These are phyloP conservation scores for Haberlea rhodopensis DNA, from an alignment of 257 asterid genomes.

Conservation along the genomic window DNA sequence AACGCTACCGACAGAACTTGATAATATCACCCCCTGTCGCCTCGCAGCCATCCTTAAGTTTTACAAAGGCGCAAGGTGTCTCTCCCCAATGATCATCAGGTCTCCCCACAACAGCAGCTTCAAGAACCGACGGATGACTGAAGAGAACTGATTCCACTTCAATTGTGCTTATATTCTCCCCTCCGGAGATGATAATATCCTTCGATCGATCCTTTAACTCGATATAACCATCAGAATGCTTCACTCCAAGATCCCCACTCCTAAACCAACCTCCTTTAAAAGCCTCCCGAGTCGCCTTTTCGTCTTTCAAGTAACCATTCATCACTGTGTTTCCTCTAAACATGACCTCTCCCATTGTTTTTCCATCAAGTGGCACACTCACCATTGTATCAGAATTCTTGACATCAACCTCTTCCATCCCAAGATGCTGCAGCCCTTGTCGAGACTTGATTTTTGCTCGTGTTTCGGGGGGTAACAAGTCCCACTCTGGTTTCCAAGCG, in stretches of 20 bases:
- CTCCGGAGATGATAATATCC: conserved; percentile 29
- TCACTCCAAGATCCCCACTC: conserved; percentile 28
- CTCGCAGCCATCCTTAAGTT: conserved; percentile 27
- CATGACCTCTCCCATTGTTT: conserved; percentile 29
- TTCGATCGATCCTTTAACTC: conserved; percentile 25
- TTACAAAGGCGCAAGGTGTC: conserved; percentile 29
- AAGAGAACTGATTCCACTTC: conserved; percentile 26
- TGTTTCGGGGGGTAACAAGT: conserved; percentile 13
- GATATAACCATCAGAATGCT: conserved; percentile 25
- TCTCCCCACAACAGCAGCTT: conserved; percentile 28
- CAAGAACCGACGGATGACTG: conserved; percentile 27
- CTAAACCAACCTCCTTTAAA: conserved; percentile 30
- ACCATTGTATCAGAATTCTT: conserved; percentile 24
- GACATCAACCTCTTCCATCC: conserved; percentile 28
- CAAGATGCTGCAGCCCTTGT: conserved; percentile 32
- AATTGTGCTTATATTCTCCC: conserved; percentile 29
- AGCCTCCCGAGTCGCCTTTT: conserved; percentile 22
- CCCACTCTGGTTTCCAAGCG: conserved; percentile 30
- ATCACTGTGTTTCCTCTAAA: conserved; percentile 26
- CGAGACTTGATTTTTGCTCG: conserved; percentile 25
- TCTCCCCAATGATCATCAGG: conserved; percentile 29
- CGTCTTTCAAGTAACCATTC: conserved; percentile 26
- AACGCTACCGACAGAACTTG: conserved; percentile 15
- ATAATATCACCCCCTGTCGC: conserved; percentile 23
- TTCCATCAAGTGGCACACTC: conserved; percentile 24